These are phyloP conservation scores for Moesziomyces aphidis DNA, from an alignment of 1,284 basidiomycete species.

Conservation along the genomic window DNA sequence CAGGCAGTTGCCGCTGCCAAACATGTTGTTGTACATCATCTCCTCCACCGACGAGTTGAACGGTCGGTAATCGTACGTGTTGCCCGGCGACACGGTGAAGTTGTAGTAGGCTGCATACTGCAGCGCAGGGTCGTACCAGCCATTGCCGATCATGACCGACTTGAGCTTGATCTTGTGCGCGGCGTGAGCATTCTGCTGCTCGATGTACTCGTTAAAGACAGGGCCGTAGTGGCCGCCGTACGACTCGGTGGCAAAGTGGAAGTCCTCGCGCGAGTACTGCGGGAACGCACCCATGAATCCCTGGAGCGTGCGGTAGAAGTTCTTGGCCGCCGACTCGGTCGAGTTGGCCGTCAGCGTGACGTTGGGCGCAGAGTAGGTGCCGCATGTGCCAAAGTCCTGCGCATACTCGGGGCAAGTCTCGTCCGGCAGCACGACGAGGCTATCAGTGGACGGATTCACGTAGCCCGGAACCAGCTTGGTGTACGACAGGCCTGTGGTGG, in stretches of 20 bases:
- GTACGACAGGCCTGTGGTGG: slow-evolving; percentile 55
- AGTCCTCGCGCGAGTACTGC: slow-evolving; percentile 69
- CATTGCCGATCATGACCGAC: slow-evolving; percentile 74
- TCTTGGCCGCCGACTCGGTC: slow-evolving; percentile 53
- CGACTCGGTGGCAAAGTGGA: slow-evolving; percentile 73
- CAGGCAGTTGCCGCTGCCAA: slow-evolving; percentile 51
- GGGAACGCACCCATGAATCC: slow-evolving; percentile 59
- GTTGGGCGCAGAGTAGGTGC: slow-evolving; percentile 46
- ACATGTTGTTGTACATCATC: slow-evolving; percentile 47
- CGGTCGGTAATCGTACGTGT: slow-evolving; percentile 47
- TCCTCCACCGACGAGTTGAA: slow-evolving; percentile 40
- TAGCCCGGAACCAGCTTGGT: slow-evolving; percentile 47
- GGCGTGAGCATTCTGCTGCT: slow-evolving; percentile 75
- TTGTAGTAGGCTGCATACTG: slow-evolving; percentile 59
- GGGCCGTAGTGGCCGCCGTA: slow-evolving; percentile 74
- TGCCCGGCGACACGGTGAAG: slow-evolving; percentile 53
- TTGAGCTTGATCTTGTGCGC: slow-evolving; percentile 74
- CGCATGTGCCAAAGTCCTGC: slow-evolving; percentile 36
- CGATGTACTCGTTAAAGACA: slow-evolving; percentile 72
- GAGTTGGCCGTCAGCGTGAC: slow-evolving; percentile 50
- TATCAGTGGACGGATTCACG: slow-evolving; percentile 24
- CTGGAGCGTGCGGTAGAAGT: slow-evolving; percentile 74
- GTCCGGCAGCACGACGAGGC: slow-evolving; percentile 32
- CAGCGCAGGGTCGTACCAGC: slow-evolving; percentile 50
- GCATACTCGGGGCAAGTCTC: slow-evolving; percentile 45